Conservation (phyloP, 306 rosid species). For the Trifolium subterraneum region DNA sequence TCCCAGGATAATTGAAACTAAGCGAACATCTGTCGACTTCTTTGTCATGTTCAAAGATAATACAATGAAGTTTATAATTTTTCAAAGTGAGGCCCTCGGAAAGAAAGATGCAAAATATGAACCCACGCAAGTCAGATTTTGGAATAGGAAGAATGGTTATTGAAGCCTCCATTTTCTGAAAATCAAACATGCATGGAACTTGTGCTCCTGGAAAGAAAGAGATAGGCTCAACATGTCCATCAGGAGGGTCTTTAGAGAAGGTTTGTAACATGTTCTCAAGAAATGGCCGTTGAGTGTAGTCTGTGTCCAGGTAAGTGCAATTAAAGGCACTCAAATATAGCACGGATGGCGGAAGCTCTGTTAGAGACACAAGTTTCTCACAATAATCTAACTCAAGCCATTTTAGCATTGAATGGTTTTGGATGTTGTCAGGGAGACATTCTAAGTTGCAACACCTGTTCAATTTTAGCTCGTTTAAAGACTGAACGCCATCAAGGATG, state of each 20-base stretch:
- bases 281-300: neutral
- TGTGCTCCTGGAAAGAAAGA: neutral
- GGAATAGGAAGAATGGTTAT: neutral
- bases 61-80: neutral
- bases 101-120: constrained; percentile 3
- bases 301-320: neutral
- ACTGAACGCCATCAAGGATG: neutral
- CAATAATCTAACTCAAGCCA: neutral
- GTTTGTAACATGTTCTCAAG: too few species aligned
- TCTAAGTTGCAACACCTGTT: neutral
- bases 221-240: neutral
- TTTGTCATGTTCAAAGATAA: neutral
- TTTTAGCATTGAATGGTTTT: neutral
- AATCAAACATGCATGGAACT: neutral
- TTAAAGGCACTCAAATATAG: neutral
- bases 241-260: too few species aligned
- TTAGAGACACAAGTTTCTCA: neutral
- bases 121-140: neutral
- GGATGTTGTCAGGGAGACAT: constrained; percentile 1
- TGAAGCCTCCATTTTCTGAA: neutral
- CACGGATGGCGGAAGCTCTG: neutral
- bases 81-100: neutral
- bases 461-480: neutral
- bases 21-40: neutral
- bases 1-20: neutral